These are phyloP conservation scores for Rhododendron molle DNA, from an alignment of 148 eudicot species.

Conservation along the genomic window DNA sequence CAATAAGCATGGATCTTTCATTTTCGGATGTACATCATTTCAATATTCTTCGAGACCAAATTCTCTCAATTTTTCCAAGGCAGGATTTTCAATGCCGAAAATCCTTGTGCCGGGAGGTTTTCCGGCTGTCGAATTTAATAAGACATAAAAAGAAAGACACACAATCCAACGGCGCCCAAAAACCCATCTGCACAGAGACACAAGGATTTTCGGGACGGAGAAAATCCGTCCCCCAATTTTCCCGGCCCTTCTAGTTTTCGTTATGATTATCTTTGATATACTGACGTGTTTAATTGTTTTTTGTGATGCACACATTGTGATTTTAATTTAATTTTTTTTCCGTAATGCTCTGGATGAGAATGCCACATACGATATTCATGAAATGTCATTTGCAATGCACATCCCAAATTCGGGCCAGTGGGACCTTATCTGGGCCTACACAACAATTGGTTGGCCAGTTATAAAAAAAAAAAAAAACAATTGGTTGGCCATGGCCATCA, in stretches of 20 bases:
- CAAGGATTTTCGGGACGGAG: too few species aligned
- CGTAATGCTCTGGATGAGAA: background rate
- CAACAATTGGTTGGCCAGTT: background rate
- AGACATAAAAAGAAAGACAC: too few species aligned
- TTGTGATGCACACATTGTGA: background rate
- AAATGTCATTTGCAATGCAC: background rate
- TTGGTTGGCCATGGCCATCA: background rate
- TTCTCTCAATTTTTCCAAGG: background rate
- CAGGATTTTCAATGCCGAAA: too few species aligned
- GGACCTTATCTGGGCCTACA: background rate
- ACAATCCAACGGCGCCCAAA: too few species aligned
- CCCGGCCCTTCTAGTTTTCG: too few species aligned
- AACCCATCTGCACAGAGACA: too few species aligned
- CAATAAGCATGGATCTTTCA: background rate
- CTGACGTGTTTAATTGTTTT: background rate
- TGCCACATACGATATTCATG: background rate
- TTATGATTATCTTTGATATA: background rate
- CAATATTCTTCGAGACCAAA: background rate
- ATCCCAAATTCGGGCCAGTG: background rate
- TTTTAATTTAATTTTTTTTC: too few species aligned
- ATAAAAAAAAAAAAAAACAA: background rate
- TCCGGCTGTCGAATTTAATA: too few species aligned
- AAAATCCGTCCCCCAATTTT: too few species aligned
- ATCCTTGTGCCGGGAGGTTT: too few species aligned
- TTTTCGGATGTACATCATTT: background rate